phyloP scores from a whole-genome alignment of 208 protist genomes.

The Tritrichomonas musculus region DNA sequence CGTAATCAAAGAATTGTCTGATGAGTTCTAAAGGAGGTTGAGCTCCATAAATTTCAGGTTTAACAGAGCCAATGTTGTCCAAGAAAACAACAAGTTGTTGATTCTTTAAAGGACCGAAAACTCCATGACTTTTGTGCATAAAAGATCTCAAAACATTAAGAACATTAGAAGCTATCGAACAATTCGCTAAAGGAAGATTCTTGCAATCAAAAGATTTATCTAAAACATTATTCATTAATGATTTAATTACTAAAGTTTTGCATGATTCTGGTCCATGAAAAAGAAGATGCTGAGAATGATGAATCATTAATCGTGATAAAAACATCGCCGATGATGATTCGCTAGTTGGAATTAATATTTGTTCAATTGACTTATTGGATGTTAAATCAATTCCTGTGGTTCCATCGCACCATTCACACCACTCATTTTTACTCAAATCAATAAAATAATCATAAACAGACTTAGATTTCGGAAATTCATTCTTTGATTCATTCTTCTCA shows the following conservation, averaged over 20 bases:
- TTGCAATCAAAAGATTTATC: conserved; percentile 48
- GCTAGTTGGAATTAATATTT: neutral
- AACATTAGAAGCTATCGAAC: conserved; percentile 56
- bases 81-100: conserved; percentile 66
- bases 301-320: neutral
- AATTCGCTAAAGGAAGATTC: conserved; percentile 82
- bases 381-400: neutral
- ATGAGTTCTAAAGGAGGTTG: conserved; percentile 91
- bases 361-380: neutral
- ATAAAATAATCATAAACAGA: conserved; percentile 33
- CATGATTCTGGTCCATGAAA: neutral
- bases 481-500: conserved; percentile 73
- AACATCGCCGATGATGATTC: neutral
- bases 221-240: neutral
- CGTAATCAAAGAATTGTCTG: conserved; percentile 83
- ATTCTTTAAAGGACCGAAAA: neutral
- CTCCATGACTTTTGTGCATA: neutral
- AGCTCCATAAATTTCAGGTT: conserved; percentile 82
- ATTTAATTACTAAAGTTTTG: neutral
- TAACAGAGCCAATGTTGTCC: conserved; percentile 93
- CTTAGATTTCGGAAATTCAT: neutral
- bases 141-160: neutral
- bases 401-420: neutral
- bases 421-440: conserved; percentile 42
- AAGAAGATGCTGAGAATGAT: neutral